Conservation (phyloP, 352 stramenopile genomes). For the Globisporangium recalcitrans region DNA sequence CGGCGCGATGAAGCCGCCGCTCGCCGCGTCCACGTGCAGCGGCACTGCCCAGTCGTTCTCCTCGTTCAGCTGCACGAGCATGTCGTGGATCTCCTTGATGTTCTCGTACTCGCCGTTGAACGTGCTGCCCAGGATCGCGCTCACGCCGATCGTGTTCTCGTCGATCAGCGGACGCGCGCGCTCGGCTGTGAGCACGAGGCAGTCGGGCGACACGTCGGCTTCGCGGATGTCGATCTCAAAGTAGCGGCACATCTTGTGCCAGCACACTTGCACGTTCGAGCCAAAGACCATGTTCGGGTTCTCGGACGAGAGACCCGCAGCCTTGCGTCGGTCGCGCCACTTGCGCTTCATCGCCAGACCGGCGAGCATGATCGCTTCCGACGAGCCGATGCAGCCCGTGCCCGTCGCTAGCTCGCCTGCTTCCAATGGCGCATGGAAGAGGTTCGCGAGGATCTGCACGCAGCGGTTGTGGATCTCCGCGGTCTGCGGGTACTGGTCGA, state of each 20-base stretch:
- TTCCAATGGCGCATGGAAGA: constrained; percentile 81
- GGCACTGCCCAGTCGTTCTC: constrained; percentile 80
- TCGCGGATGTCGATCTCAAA: constrained; percentile 91
- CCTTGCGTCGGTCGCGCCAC: constrained; percentile 84
- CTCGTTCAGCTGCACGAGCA: constrained; percentile 82
- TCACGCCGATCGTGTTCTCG: constrained; percentile 91
- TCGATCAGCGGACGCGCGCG: constrained; percentile 73
- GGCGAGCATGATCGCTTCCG: constrained; percentile 90
- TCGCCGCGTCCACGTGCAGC: constrained; percentile 90
- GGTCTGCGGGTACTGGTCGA: constrained; percentile 91
- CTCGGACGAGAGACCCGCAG: constrained; percentile 69
- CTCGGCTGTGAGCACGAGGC: constrained; percentile 81
- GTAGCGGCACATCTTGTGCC: constrained; percentile 94
- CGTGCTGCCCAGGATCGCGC: constrained; percentile 89
- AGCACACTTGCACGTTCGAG: constrained; percentile 90
- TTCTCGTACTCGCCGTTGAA: constrained; percentile 93
- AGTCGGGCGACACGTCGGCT: constrained; percentile 81
- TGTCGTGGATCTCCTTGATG: constrained; percentile 87
- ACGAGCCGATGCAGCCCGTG: constrained; percentile 90
- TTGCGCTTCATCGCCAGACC: constrained; percentile 89
- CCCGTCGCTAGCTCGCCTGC: constrained; percentile 58
- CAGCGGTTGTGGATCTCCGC: constrained; percentile 91
- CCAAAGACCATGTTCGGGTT: constrained; percentile 92
- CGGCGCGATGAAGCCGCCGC: constrained; percentile 89
- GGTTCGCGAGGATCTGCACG: constrained; percentile 89